Percentiles rank a stretch among this genome's conserved stretches.
phyloP scores from a whole-genome alignment of 805 yeast genomes.

The Sungouiozyma ichnusensis region DNA sequence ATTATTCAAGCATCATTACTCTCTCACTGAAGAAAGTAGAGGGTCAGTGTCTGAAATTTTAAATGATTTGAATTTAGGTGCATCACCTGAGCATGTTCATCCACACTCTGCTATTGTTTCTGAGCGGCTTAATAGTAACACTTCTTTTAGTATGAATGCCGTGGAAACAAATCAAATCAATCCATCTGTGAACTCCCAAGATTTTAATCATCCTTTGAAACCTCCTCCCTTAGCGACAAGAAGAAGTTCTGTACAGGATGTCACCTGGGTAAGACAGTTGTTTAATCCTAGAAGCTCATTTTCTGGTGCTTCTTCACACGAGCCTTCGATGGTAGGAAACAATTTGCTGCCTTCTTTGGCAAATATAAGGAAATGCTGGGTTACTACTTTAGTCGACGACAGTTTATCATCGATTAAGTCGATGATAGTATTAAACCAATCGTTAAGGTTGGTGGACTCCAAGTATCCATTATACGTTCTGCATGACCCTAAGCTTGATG shows the following conservation, averaged over 20 bases:
- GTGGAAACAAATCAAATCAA: neutral
- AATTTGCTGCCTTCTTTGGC: no score
- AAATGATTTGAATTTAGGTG: conserved; percentile 12
- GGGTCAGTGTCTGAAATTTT: conserved; percentile 17
- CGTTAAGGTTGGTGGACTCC: conserved; percentile 15
- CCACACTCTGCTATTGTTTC: neutral
- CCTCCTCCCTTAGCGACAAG: conserved; percentile 5
- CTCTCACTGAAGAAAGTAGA: conserved; percentile 16
- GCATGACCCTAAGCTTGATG: conserved; percentile 11
- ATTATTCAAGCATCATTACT: conserved; percentile 21
- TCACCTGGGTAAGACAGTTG: conserved; percentile 24
- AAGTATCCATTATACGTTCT: conserved; percentile 19
- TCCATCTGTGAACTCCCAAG: neutral
- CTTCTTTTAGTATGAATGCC: neutral
- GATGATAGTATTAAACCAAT: conserved; percentile 18
- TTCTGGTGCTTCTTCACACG: conserved; percentile 21
- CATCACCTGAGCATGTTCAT: conserved; percentile 3
- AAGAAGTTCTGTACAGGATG: conserved; percentile 25
- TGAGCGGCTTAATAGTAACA: neutral
- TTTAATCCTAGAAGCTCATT: conserved; percentile 30
- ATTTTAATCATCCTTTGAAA: neutral
- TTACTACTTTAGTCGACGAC: conserved; percentile 18
- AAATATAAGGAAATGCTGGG: conserved; percentile 18
- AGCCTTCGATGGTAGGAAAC: conserved; percentile 6
- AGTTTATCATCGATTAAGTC: conserved; percentile 15